Evolutionary conservation across 495 filamentous ascomycete genomes (phyloP), one percentile per base, ranked within the genome.

Genomic region (Tricharina praecox): DNA sequence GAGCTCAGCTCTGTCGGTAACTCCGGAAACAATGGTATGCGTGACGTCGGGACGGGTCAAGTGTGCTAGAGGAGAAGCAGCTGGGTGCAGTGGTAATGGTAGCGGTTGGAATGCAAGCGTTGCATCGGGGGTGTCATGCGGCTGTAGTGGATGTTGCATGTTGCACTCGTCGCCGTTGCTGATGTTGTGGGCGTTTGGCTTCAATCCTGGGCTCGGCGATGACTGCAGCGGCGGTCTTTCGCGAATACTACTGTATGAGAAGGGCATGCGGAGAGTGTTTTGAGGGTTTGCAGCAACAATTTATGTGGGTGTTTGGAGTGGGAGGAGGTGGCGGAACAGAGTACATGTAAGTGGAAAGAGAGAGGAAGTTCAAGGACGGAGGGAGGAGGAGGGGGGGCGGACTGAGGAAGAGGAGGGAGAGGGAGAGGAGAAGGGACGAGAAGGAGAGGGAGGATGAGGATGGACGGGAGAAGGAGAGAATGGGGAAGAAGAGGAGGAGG

Each of bases 1-100:
- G 51, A 93, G 70, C 63, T 86, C 78, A 41, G 74, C 77, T 51
- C 88, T 73, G 56, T 82, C 74, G 11, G 66, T 58, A 64, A 42
- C 23, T 33, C 43, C 43, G 20, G 43, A 23, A 34, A 19, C 15
- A 37, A 9, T 37, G 8, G 34, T 37, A 37, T 18, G 34, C 4
- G 34, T 37, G 16, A 37, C 34, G 34, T 37, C 34, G 28, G 7
- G 7, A 7, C 13, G 28, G 13, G 28, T 13, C 13, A 7, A 7
- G 7, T n/a, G n/a, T 7, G 28, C 28, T 7, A 32, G 13, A 32
- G 28, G 28, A 7, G 28, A 32, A 13, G 28, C n/a, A n/a, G n/a
- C n/a, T n/a, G n/a, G n/a, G n/a, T n/a, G n/a, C n/a, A 32, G 13
- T 32, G 10, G n/a, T 40, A 10, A 19, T 40, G 37, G 37, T 13